A percentile compares a stretch with the other conserved stretches of the same genome.
Conservation (phyloP, 768 basidiomycete genomes). For the Termitomyces sp. region DNA sequence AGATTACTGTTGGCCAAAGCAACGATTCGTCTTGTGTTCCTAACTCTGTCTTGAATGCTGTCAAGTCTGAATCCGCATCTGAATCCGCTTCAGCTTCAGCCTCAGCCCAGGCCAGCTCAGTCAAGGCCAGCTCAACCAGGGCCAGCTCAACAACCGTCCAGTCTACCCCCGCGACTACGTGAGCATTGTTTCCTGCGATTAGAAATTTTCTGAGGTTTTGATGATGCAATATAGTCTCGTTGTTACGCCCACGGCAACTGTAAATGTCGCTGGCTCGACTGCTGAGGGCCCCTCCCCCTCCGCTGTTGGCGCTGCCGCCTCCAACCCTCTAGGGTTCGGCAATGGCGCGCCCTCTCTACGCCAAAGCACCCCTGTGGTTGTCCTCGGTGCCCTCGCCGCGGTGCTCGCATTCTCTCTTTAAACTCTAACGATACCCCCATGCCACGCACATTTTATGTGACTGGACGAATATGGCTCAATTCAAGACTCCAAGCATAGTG, state of each 20-base stretch:
- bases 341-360: constrained; percentile 30
- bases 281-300: constrained; percentile 6
- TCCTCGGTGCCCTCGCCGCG: constrained; percentile 37
- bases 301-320: constrained; percentile 40
- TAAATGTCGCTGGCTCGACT: constrained; percentile 8
- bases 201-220: background rate
- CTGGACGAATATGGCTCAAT: constrained; percentile 10
- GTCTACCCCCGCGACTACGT: constrained; percentile 16
- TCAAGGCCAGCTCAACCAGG: constrained; percentile 1
- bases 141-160: background rate
- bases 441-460: constrained; percentile 13
- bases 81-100: constrained; percentile 15
- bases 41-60: constrained; percentile 3
- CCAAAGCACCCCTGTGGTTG: constrained; percentile 38
- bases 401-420: constrained; percentile 31
- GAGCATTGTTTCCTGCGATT: background rate
- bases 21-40: constrained; percentile 35
- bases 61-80: constrained; percentile 11
- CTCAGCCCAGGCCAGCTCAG: background rate
- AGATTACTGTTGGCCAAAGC: constrained; percentile 38
- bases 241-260: constrained; percentile 16
- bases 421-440: constrained; percentile 25
- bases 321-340: constrained; percentile 26
- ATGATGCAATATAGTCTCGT: constrained; percentile 16
- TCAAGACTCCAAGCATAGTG: constrained; percentile 9